Base-by-base conservation (phyloP, 805 yeast genomes). In the Ogataea sp. region DNA sequence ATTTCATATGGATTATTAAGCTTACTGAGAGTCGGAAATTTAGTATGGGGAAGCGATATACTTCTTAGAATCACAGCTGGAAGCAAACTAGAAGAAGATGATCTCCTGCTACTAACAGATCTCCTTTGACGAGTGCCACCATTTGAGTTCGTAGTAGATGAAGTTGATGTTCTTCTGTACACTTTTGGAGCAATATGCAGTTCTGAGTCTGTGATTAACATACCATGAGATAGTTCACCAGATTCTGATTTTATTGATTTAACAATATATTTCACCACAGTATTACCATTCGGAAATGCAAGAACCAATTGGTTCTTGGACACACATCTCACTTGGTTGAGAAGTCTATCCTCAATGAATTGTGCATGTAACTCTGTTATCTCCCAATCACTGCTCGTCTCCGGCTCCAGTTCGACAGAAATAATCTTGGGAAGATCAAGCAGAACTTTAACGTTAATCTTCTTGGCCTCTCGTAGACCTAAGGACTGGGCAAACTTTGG, bases 331-430 rank as follows among this genome's bases (percentile, higher is more conserved):
- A 94, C 78, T 55, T 90, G 97, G 40, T 80, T 75, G 27, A 90
- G 62, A 49, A 89, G 69, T 45, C 75, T 74, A 34, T 78, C 75
- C 53, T 90, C 97, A 20, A 90, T 70, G 32, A 70, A 73, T 23
- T 72, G 77, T 2, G 95, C 90, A 57, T 90, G 84, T 2, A 83
- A 59, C 53, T 89, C 96, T 2, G 88, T 83, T 21, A 85, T 64
- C 47, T 89, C 97, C 97, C 97, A 90, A 54, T 90, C 98, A 5
- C 81, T 70, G 2, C 79, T 58, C 0, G 85, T 70, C 16, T 73
- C 60, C 0, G 97, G 97, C 51, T 85, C 96, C 33, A 90, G 68
- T 50, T 75, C 78, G 3, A 89, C 78, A 3, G 78, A 74, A 6
- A 68, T 64, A 1, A 87, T 76, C 31, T 60, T 68, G n/a, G 71